A percentile compares a stretch with the other conserved stretches of the same genome.
Evolutionary conservation across 2,329 filamentous ascomycete species (phyloP).

Genomic region (Leptodontidium sp.): DNA sequence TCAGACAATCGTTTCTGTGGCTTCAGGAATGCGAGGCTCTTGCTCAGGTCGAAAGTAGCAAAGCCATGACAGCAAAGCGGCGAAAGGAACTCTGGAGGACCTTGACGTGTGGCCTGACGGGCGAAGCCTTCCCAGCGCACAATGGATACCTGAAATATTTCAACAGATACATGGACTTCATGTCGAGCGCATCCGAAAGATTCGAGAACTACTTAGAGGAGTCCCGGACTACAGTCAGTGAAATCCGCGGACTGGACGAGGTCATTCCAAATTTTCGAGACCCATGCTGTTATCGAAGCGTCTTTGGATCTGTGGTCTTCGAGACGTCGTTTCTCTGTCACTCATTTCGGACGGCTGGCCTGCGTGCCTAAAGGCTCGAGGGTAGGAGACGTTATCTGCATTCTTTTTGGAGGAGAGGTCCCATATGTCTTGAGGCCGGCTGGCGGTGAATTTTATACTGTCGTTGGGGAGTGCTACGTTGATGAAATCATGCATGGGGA

Average conservation of each 20-base stretch:
- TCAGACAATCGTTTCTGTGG: not conserved
- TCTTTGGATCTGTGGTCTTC: slow-evolving; percentile 23
- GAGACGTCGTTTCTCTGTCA: slow-evolving; percentile 45
- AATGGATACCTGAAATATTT: not conserved
- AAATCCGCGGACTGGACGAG: not conserved
- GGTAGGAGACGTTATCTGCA: not conserved
- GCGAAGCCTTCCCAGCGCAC: not conserved
- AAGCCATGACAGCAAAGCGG: not conserved
- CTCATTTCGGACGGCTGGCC: slow-evolving; percentile 12
- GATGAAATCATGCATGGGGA: slow-evolving; percentile 33
- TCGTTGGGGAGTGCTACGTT: slow-evolving; percentile 31
- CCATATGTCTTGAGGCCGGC: slow-evolving; percentile 26
- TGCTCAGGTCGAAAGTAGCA: not conserved
- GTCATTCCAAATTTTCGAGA: slow-evolving; percentile 14
- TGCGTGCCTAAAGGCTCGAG: not conserved
- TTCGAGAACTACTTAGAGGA: not conserved
- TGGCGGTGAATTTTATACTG: slow-evolving; percentile 1
- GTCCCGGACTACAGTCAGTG: not conserved
- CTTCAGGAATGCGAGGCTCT: not conserved
- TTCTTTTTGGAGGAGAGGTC: slow-evolving; percentile 17
- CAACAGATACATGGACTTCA: not conserved
- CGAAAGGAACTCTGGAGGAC: not conserved
- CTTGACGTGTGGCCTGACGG: not conserved
- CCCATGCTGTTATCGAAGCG: slow-evolving; percentile 20
- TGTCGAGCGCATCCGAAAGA: not conserved